Evolutionary conservation across 345 rosid species (phyloP).

Genomic region (Turritis glabra): DNA sequence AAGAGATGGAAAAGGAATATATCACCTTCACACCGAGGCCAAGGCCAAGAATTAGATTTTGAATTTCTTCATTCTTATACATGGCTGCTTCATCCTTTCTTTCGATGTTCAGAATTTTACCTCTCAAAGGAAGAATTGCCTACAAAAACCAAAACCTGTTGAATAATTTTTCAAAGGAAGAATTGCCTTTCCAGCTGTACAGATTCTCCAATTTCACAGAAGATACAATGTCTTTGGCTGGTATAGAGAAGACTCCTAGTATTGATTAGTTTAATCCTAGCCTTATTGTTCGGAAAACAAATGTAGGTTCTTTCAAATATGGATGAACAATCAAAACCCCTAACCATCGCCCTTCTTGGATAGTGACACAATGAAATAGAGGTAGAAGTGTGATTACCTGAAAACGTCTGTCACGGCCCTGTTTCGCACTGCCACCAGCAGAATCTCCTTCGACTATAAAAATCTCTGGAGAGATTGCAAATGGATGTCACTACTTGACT

Average conservation of each 20-base stretch:
- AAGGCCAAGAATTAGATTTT: conserved; percentile 89
- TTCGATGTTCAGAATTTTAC: conserved; percentile 92
- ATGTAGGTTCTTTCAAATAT: background rate
- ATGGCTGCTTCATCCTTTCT: conserved; percentile 96
- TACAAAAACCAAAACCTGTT: conserved; percentile 38
- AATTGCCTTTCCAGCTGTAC: conserved; percentile 58
- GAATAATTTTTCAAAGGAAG: conserved; percentile 87
- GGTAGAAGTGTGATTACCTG: conserved; percentile 62
- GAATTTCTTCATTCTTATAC: conserved; percentile 98
- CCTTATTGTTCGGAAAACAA: background rate
- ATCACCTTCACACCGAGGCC: conserved; percentile 97
- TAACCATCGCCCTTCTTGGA: background rate
- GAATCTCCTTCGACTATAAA: conserved; percentile 99
- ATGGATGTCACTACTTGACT: conserved; percentile 25
- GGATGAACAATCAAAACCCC: conserved; percentile 6
- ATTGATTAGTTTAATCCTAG: background rate
- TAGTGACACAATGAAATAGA: conserved; percentile 6
- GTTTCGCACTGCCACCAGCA: conserved; percentile 99
- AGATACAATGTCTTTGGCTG: background rate
- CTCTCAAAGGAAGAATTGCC: conserved; percentile 99
- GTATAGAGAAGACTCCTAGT: background rate
- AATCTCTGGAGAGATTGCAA: conserved; percentile 59
- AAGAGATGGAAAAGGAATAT: conserved; percentile 14
- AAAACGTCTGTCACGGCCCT: conserved; percentile 96
- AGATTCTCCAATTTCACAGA: conserved; percentile 4